Conservation (phyloP, 192 early-diverging fungal genomes). For the Gonapodya prolifera region DNA sequence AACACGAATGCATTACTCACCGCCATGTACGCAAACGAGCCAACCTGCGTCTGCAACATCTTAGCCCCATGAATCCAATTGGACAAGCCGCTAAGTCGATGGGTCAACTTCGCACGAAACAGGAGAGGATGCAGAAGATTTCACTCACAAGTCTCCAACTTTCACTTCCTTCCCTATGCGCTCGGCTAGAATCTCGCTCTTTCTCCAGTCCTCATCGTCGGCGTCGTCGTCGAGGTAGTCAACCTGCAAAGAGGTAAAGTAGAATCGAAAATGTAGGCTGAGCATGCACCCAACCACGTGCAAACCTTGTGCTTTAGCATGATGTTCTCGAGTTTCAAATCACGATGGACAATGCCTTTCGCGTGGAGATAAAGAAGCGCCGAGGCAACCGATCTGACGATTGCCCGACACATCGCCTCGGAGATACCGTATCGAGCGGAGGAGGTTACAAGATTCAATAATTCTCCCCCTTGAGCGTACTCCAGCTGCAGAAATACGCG, state of each 20-base stretch:
- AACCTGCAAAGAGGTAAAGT: not conserved
- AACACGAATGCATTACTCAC: too few relatives aligned
- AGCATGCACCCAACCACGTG: too few relatives aligned
- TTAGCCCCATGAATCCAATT: not conserved
- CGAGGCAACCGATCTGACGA: not conserved
- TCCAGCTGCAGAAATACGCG: not conserved
- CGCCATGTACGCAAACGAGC: not conserved
- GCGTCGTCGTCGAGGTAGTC: not conserved
- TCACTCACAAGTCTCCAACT: not conserved
- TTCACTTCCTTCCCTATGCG: not conserved
- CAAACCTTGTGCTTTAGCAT: not conserved
- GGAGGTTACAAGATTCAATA: not conserved
- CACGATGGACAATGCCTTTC: constrained; percentile 89
- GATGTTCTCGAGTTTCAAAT: constrained; percentile 64
- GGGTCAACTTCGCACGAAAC: not conserved
- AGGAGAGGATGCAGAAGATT: not conserved
- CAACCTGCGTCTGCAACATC: not conserved
- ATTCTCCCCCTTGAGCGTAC: not conserved
- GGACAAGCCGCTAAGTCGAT: not conserved
- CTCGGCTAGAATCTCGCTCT: not conserved
- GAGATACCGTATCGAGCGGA: not conserved
- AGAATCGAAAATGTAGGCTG: too few relatives aligned
- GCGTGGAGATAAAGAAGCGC: constrained; percentile 62
- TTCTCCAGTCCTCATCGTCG: not conserved
- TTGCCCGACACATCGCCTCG: not conserved